A percentile compares a stretch with the other conserved stretches of the same genome.
Conservation (phyloP, 2,329 filamentous ascomycete genomes). For the Fusarium devonianum region DNA sequence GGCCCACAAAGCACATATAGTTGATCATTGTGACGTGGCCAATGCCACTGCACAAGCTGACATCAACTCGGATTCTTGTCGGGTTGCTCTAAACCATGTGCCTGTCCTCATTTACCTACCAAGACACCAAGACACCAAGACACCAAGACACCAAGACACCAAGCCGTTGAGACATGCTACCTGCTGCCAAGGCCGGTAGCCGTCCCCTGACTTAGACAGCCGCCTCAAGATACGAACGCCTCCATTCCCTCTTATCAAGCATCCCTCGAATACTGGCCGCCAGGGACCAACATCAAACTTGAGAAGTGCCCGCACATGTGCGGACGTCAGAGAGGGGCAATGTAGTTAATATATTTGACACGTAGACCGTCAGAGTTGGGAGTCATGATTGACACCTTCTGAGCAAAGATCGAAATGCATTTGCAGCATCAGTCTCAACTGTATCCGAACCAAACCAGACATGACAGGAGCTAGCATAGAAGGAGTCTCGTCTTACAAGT, state of each 20-base stretch:
- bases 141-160: neutral
- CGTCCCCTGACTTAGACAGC: neutral
- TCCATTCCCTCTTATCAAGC: neutral
- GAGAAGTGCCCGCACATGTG: too few species aligned
- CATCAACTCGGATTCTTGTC: too few species aligned
- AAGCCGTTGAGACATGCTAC: neutral
- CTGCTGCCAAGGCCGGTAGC: neutral
- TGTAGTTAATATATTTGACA: too few species aligned
- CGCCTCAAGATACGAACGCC: neutral
- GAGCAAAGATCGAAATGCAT: too few species aligned
- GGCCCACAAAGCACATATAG: too few species aligned
- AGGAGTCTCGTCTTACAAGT: constrained; percentile 5
- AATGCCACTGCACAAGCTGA: too few species aligned
- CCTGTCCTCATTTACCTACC: too few species aligned
- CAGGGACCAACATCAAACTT: too few species aligned
- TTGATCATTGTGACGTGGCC: too few species aligned
- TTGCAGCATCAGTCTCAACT: neutral
- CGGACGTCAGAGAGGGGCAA: too few species aligned
- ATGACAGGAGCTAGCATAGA: too few species aligned
- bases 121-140: neutral
- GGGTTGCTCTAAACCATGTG: too few species aligned
- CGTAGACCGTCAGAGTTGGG: neutral
- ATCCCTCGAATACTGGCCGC: neutral
- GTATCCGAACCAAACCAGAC: neutral
- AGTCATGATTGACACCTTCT: neutral